Evolutionary conservation across 2,329 filamentous ascomycete genomes (phyloP).

Genomic region (Fusarium pseudograminearum): DNA sequence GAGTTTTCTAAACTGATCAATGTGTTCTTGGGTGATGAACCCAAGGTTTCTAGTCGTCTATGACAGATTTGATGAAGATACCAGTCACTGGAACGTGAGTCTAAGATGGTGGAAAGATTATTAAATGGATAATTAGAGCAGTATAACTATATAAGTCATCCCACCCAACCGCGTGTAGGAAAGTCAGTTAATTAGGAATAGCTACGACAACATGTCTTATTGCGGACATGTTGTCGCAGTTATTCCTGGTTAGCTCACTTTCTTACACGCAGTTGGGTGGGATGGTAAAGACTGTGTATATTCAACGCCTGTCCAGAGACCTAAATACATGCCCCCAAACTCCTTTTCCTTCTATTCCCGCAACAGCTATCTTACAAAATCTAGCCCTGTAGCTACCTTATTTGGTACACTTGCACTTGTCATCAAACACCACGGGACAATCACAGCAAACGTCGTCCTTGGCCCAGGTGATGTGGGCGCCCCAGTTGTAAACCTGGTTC

Average conservation of each 20-base stretch:
- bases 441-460: conserved; percentile 38
- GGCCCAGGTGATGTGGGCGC: conserved; percentile 37
- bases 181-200: too few species aligned
- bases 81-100: background rate
- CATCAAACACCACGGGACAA: conserved; percentile 38
- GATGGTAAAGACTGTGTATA: conserved; percentile 4
- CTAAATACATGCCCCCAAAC: background rate
- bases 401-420: conserved; percentile 33
- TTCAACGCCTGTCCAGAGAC: background rate
- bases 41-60: conserved; percentile 31
- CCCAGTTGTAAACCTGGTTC: conserved; percentile 41
- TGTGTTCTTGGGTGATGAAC: conserved; percentile 46
- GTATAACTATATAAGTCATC: too few species aligned
- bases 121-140: too few species aligned
- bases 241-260: too few species aligned
- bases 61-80: background rate
- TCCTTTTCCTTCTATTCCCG: conserved; percentile 14
- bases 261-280: too few species aligned
- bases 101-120: too few species aligned
- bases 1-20: conserved; percentile 52
- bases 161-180: too few species aligned
- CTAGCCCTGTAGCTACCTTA: background rate
- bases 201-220: too few species aligned
- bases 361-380: background rate
- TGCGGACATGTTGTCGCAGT: too few species aligned